Evolutionary conservation across 225 moss, liverwort and hornwort genomes (phyloP), one percentile per base, ranked within the genome.

Genomic region (Marchantia polymorpha): DNA sequence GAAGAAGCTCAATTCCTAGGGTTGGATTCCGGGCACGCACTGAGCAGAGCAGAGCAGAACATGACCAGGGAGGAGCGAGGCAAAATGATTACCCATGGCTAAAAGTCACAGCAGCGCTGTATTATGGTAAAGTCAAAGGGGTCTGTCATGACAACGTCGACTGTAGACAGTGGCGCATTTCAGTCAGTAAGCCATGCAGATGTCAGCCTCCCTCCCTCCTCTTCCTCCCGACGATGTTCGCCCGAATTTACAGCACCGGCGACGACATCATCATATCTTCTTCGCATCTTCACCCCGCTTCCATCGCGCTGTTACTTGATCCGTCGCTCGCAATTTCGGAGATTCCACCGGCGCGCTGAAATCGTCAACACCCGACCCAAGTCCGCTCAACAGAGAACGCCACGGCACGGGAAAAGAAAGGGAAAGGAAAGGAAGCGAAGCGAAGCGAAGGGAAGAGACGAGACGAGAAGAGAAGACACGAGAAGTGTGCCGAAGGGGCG

Each of bases 81-180:
- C 39, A 2, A 25, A 59, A 49, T 46, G 52, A 69, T 80, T 85
- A 86, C 86, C 86, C 86, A 86, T 86, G 73, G 80, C 74, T 83
- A 82, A 51, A 47, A 78, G 79, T 83, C 68, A 78, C 80, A 26
- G 52, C 48, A 58, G 58, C 68, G 73, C 70, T 82, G 79, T 27
- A 27, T 46, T 65, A 58, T 54, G 46, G 29, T 49, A 39, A n/a
- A 50, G 73, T 77, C 77, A 53, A 61, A 47, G 7, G 69, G 83
- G 77, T 69, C 86, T 73, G 30, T 70, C 86, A 85, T 85, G 67
- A 75, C 71, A 63, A 77, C 63, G 58, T 52, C 52, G 52, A 77
- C 77, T 23, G 22, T 67, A 58, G 30, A 74, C 48, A 26, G 54
- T 75, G 65, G 61, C 69, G 12, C 61, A 52, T 72, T 39, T 46